Evolutionary conservation across 1,284 basidiomycete genomes (phyloP).

Genomic region (Leccinum subatratum): DNA sequence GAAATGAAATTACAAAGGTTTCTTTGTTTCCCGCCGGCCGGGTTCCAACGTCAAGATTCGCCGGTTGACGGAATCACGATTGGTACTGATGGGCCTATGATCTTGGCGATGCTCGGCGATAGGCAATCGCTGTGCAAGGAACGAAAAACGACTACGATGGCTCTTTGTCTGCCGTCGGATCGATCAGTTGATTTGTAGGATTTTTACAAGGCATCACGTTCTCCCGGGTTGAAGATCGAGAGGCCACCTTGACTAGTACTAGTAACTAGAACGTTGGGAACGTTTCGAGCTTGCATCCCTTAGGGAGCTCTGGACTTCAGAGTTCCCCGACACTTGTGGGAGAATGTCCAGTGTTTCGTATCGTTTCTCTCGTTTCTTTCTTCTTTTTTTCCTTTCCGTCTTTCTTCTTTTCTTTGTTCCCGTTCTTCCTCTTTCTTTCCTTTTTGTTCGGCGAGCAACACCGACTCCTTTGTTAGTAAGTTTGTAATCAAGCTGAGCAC

Average conservation of each 20-base stretch:
- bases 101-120: conserved; percentile 1
- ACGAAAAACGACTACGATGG: conserved; percentile 2
- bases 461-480: background rate
- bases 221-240: background rate
- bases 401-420: background rate
- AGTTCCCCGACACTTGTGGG: background rate
- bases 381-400: background rate
- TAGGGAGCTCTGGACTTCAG: background rate
- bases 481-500: background rate
- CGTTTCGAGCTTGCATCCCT: background rate
- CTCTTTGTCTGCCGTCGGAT: background rate
- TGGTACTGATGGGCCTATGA: background rate
- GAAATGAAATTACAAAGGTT: conserved; percentile 25
- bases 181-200: background rate
- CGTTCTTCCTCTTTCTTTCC: background rate
- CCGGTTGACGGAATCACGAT: conserved; percentile 5
- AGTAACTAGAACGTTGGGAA: background rate
- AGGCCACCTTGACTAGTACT: background rate
- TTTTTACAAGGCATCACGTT: background rate
- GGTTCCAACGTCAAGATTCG: conserved; percentile 14
- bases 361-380: background rate
- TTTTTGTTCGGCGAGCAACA: background rate
- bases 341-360: background rate
- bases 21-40: conserved; percentile 9
- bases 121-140: conserved; percentile 12